Evolutionary conservation across 805 yeast species (phyloP).

Genomic region (Candida silvicultrix): DNA sequence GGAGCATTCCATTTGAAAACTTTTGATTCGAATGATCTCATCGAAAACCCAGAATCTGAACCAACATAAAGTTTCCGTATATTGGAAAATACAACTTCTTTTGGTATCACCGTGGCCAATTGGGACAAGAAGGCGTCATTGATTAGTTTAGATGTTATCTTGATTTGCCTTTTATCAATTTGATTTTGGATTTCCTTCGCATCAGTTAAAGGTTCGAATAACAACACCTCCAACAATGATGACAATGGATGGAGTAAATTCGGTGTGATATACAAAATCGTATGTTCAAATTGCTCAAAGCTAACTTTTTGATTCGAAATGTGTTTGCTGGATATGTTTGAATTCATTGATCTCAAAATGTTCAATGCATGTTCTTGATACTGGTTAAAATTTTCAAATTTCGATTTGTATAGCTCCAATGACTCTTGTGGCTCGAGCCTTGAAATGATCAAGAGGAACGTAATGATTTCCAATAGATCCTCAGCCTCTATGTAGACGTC

Average conservation of each 20-base stretch:
- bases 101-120: slow-evolving; percentile 31
- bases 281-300: slow-evolving; percentile 27
- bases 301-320: slow-evolving; percentile 16
- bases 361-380: slow-evolving; percentile 39
- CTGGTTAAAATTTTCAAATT: slow-evolving; percentile 30
- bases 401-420: slow-evolving; percentile 16
- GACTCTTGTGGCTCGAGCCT: slow-evolving; percentile 33
- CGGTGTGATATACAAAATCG: slow-evolving; percentile 32
- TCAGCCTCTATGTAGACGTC: slow-evolving; percentile 32
- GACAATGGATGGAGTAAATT: slow-evolving; percentile 38
- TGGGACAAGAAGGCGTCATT: slow-evolving; percentile 34
- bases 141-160: slow-evolving; percentile 30
- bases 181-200: slow-evolving; percentile 2
- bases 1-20: slow-evolving; percentile 91
- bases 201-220: slow-evolving; percentile 23
- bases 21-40: slow-evolving; percentile 77
- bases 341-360: slow-evolving; percentile 44
- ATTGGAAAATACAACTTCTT: slow-evolving; percentile 36
- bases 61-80: slow-evolving; percentile 65
- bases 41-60: slow-evolving; percentile 76
- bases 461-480: slow-evolving; percentile 36
- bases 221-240: slow-evolving; percentile 35
- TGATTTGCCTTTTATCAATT: slow-evolving; percentile 4
- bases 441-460: slow-evolving; percentile 41
- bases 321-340: slow-evolving; percentile 24